Evolutionary conservation across 805 yeast species (phyloP), one percentile per base, ranked within the genome.

Genomic region (Kluyveromyces aestuarii): DNA sequence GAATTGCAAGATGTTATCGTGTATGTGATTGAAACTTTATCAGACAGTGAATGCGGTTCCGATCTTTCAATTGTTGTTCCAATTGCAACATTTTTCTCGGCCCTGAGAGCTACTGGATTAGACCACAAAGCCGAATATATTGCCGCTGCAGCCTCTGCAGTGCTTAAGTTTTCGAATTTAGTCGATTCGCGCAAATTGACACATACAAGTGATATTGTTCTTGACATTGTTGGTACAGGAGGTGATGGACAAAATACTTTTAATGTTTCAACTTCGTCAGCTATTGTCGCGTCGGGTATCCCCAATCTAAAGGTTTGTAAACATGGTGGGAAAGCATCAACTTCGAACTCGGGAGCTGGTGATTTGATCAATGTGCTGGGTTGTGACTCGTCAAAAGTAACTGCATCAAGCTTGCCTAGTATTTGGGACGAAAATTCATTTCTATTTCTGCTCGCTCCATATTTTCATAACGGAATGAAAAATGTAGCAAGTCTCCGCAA

Each of bases 191-290:
- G 67, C 8, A 55, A 60, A 1, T 75, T 77, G 13, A 77, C 75
- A 38, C 57, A 68, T 1, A 66, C 64, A 1, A 84, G 84, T 0
- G 84, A 76, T 55, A 73, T 84, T 6, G 52, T 57, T 9, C 50
- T 63, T 25, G 99, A 93, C 64, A 87, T 93, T 30, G 99, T 93
- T 6, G 99, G 99, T 1, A 93, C 99, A 0, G 99, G 99, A 27
- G 99, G 99, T 14, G 99, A 93, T 63, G 96, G 96, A 1, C 96
- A 93, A 62, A 84, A 93, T 63, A 93, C 99, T 0, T 93, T 93
- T 71, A 93, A 93, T 58, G 99, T 93, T 2, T 84, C 95, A 14
- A 93, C 99, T 0, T 87, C 97, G 2, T 74, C 96, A 1, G 97
- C 97, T 1, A 88, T 93, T 44, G 89, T 93, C 2, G 93, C 89